Evolutionary conservation across 164 flowering plant species (phyloP).

Genomic region (Vitis riparia): DNA sequence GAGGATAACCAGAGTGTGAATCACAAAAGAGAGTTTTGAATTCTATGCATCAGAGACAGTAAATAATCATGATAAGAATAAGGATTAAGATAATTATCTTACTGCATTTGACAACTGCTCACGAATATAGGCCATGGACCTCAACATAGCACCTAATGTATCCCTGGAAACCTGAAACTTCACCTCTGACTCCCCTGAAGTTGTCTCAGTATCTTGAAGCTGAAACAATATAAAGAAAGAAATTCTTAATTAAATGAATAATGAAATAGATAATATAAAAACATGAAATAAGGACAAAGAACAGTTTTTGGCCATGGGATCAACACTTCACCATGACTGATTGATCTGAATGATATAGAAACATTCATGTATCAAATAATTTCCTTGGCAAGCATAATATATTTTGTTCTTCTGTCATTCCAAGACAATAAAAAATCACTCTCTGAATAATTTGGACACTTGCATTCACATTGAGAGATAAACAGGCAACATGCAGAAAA

Average conservation of each 20-base stretch:
- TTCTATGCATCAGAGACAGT: not conserved
- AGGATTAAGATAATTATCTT: constrained; percentile 20
- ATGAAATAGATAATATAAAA: not conserved
- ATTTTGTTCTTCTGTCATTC: not conserved
- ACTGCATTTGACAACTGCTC: constrained; percentile 72
- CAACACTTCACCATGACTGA: not conserved
- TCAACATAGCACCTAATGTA: constrained; percentile 82
- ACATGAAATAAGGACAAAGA: not conserved
- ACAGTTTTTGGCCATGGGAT: not conserved
- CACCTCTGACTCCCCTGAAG: constrained; percentile 78
- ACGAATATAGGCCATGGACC: constrained; percentile 90
- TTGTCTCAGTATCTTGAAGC: constrained; percentile 83
- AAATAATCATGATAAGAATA: not conserved
- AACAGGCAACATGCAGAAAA: not conserved
- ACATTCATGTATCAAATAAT: not conserved
- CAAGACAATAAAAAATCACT: not conserved
- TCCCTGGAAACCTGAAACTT: constrained; percentile 84
- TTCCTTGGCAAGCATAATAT: not conserved
- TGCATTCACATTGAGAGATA: not conserved
- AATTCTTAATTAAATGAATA: not conserved
- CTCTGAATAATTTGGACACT: not conserved
- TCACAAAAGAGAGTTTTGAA: too few relatives aligned
- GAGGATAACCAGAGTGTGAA: not conserved
- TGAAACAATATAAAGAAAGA: constrained; percentile 24
- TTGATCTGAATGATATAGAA: not conserved